phyloP scores from a whole-genome alignment of 805 yeast species.

The Pichia pseudocactophila region DNA sequence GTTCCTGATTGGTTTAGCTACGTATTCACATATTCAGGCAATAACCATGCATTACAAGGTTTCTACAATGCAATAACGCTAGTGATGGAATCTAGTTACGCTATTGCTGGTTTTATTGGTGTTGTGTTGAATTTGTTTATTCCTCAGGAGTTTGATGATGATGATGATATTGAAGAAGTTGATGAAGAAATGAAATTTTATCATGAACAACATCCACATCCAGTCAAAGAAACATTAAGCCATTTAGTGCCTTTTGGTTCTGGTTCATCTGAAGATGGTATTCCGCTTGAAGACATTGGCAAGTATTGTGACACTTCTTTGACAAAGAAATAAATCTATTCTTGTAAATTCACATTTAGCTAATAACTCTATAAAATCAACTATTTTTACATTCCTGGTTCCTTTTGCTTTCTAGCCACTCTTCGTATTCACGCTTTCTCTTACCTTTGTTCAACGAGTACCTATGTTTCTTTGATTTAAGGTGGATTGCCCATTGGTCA shows the following conservation, averaged over 20 bases:
- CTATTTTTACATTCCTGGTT: constrained; percentile 9
- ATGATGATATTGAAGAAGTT: constrained; percentile 31
- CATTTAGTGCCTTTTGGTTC: no score
- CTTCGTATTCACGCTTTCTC: constrained; percentile 46
- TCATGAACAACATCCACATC: constrained; percentile 13
- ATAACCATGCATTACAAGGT: constrained; percentile 35
- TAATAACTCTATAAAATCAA: not conserved
- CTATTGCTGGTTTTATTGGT: constrained; percentile 46
- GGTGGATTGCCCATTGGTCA: constrained; percentile 60
- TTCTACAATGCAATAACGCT: constrained; percentile 44
- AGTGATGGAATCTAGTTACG: constrained; percentile 51
- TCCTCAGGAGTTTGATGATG: constrained; percentile 42
- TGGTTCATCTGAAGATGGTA: no score
- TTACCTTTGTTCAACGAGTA: constrained; percentile 39
- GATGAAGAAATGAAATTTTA: constrained; percentile 27
- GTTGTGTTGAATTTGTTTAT: constrained; percentile 39
- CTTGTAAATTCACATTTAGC: not conserved
- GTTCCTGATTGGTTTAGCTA: constrained; percentile 38
- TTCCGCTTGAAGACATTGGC: no score
- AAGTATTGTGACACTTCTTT: no score
- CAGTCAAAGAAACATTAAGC: constrained; percentile 9
- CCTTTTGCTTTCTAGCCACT: constrained; percentile 18
- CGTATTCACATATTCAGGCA: constrained; percentile 44
- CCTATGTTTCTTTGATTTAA: constrained; percentile 60
- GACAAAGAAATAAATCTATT: not conserved